These are phyloP conservation scores for Silene noctiflora DNA, from an alignment of 179 eudicot species.

Conservation along the genomic window DNA sequence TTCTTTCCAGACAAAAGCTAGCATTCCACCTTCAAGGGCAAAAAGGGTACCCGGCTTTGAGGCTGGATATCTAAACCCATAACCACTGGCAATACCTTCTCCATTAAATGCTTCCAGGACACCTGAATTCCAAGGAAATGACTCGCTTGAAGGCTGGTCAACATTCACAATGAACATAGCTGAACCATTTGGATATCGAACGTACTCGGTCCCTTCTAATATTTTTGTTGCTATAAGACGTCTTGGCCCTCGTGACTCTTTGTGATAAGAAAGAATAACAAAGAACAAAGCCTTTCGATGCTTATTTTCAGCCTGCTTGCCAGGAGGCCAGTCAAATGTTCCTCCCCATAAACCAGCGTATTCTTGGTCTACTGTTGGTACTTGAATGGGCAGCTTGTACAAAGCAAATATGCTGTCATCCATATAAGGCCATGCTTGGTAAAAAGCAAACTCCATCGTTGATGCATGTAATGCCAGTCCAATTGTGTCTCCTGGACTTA, in stretches of 20 bases:
- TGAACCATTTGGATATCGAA: conserved; percentile 78
- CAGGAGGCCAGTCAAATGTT: conserved; percentile 79
- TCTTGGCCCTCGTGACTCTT: conserved; percentile 30
- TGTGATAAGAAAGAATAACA: conserved; percentile 55
- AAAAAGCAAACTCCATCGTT: conserved; percentile 52
- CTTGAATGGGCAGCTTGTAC: conserved; percentile 54
- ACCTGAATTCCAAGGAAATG: conserved; percentile 58
- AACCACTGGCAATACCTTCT: conserved; percentile 75
- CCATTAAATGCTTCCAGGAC: conserved; percentile 52
- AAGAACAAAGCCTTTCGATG: conserved; percentile 62
- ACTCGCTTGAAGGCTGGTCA: conserved; percentile 52
- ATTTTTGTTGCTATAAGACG: conserved; percentile 61
- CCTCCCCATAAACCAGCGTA: conserved; percentile 71
- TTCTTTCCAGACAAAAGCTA: conserved; percentile 77
- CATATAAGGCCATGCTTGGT: conserved; percentile 78
- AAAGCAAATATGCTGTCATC: conserved; percentile 65
- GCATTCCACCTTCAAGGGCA: conserved; percentile 50
- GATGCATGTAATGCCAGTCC: conserved; percentile 65
- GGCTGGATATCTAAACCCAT: conserved; percentile 77
- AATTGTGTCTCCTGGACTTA: conserved; percentile 54
- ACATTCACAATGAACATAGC: conserved; percentile 72
- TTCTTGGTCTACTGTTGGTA: conserved; percentile 45
- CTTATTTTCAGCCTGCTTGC: conserved; percentile 36
- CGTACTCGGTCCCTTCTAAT: conserved; percentile 71
- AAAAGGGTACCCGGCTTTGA: conserved; percentile 70